phyloP scores from a whole-genome alignment of 805 yeast species.

The Candida cerambycidarum region DNA sequence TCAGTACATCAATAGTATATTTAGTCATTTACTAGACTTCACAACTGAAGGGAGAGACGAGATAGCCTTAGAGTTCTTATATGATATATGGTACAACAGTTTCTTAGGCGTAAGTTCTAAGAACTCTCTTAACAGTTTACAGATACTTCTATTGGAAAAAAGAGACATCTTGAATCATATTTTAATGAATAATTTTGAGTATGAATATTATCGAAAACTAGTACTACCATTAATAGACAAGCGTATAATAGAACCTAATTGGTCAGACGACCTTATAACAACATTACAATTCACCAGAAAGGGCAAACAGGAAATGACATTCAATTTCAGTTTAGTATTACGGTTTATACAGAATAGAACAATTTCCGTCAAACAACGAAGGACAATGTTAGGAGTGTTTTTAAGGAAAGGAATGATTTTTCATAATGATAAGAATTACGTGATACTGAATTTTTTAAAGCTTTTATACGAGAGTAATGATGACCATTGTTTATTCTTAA shows the following conservation, averaged over 20 bases:
- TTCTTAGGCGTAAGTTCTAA: slow-evolving; percentile 13
- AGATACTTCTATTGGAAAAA: slow-evolving; percentile 17
- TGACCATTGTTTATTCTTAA: slow-evolving; percentile 19
- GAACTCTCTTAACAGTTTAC: slow-evolving; percentile 14
- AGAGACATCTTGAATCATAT: slow-evolving; percentile 24
- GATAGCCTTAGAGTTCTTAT: slow-evolving; percentile 7
- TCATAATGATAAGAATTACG: slow-evolving; percentile 13
- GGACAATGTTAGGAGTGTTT: slow-evolving; percentile 20
- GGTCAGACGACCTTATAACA: slow-evolving; percentile 26
- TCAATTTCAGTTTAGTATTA: slow-evolving; percentile 13
- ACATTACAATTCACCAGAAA: slow-evolving; percentile 22
- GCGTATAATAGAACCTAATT: slow-evolving; percentile 4
- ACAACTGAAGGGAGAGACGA: background rate
- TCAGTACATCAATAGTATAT: background rate
- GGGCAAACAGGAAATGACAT: background rate
- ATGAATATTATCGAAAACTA: slow-evolving; percentile 19
- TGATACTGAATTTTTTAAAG: slow-evolving; percentile 19
- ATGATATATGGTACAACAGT: slow-evolving; percentile 25
- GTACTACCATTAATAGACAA: slow-evolving; percentile 19
- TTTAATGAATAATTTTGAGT: slow-evolving; percentile 28
- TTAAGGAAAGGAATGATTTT: slow-evolving; percentile 16
- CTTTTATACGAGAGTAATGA: slow-evolving; percentile 19
- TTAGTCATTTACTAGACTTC: slow-evolving; percentile 20
- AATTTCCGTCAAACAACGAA: slow-evolving; percentile 17
- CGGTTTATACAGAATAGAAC: slow-evolving; percentile 17